A percentile compares a stretch with the other conserved stretches of the same genome.
These are phyloP conservation scores for Malus hybrid DNA, from an alignment of 331 rosid species.

Conservation along the genomic window DNA sequence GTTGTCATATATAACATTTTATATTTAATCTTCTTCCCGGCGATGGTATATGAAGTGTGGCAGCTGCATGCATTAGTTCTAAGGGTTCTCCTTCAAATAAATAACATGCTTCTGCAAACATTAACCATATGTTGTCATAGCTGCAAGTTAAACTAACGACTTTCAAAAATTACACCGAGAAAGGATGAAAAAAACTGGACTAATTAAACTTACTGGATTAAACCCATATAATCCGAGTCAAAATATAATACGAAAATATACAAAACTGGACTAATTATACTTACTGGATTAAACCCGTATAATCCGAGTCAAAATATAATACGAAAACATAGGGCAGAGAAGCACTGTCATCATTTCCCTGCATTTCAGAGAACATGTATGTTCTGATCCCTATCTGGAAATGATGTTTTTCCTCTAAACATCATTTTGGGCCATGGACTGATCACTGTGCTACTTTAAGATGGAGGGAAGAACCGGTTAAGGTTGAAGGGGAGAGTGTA, in stretches of 20 bases:
- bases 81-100: background rate
- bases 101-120: background rate
- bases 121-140: background rate
- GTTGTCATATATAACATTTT: background rate
- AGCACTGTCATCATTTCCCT: conserved; percentile 13
- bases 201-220: conserved; percentile 15
- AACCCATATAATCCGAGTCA: conserved; percentile 30
- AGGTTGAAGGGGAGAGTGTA: conserved; percentile 99
- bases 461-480: conserved; percentile 89
- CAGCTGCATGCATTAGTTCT: background rate
- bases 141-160: background rate
- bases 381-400: conserved; percentile 32
- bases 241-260: background rate
- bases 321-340: background rate
- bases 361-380: conserved; percentile 5
- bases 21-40: background rate
- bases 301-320: conserved; percentile 27
- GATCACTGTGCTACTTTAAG: conserved; percentile 4
- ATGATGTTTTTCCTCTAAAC: conserved; percentile 60
- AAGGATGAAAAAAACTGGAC: background rate
- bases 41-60: background rate
- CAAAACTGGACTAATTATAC: background rate
- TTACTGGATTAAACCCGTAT: conserved; percentile 25
- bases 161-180: background rate
- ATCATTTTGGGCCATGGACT: conserved; percentile 6